A percentile compares a stretch with the other conserved stretches of the same genome.
phyloP scores from a whole-genome alignment of 139 green algal genomes.

The Auxenochlorella protothecoides region DNA sequence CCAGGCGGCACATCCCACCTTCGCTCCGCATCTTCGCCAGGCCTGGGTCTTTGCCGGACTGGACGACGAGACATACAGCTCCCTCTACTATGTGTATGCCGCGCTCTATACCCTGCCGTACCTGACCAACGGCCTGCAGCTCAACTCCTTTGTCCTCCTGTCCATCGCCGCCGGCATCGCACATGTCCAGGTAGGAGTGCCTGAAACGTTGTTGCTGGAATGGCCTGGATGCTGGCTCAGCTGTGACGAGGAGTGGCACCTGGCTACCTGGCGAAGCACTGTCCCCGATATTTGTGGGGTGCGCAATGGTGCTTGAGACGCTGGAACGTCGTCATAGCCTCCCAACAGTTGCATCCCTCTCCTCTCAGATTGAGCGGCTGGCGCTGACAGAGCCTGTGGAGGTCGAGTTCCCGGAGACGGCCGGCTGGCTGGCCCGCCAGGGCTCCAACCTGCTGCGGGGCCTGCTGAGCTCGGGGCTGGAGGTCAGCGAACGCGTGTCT shows the following conservation, averaged over 20 bases:
- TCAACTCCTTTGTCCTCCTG: conserved; percentile 37
- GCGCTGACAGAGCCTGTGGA: conserved; percentile 20
- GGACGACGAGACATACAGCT: conserved; percentile 29
- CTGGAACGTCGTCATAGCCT: neutral
- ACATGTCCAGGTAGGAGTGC: conserved; percentile 46
- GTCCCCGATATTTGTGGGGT: too few species aligned
- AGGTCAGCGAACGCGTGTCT: neutral
- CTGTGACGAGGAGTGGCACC: too few species aligned
- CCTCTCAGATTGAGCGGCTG: conserved; percentile 18
- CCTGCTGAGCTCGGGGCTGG: neutral
- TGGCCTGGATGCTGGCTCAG: too few species aligned
- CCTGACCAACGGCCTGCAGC: conserved; percentile 43
- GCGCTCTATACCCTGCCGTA: conserved; percentile 52
- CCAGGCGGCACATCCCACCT: too few species aligned
- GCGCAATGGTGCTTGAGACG: neutral
- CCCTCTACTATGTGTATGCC: conserved; percentile 44
- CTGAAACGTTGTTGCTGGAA: too few species aligned
- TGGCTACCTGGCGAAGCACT: too few species aligned
- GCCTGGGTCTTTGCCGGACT: conserved; percentile 59
- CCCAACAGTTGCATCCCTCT: too few species aligned
- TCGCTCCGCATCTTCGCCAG: conserved; percentile 14
- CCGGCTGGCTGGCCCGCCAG: conserved; percentile 1
- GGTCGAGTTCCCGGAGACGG: conserved; percentile 17
- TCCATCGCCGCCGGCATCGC: conserved; percentile 32
- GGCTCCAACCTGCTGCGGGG: conserved; percentile 8